Evolutionary conservation across 768 basidiomycete species (phyloP).

Genomic region (Fistulinella prunicolor): DNA sequence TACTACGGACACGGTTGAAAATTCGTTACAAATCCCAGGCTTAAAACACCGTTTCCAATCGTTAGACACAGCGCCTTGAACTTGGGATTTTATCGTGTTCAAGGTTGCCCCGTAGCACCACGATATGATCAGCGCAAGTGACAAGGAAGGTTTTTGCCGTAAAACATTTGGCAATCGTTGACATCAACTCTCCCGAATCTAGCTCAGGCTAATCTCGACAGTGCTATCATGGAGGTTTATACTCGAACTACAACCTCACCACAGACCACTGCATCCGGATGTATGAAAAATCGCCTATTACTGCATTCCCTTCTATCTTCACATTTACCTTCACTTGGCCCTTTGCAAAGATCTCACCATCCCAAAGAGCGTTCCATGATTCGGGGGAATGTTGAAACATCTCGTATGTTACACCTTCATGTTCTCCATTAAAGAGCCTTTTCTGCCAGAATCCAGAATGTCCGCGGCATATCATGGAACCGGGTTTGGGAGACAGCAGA

Average conservation of each 20-base stretch:
- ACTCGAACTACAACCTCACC: conserved; percentile 13
- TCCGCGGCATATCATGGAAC: conserved; percentile 32
- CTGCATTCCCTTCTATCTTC: background rate
- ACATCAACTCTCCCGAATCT: too few species aligned
- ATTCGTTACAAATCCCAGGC: too few species aligned
- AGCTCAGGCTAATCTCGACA: too few species aligned
- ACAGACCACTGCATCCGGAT: conserved; percentile 26
- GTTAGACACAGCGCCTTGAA: too few species aligned
- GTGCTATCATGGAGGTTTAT: too few species aligned
- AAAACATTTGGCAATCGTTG: too few species aligned
- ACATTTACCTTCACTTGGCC: conserved; percentile 11
- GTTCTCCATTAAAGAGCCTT: background rate
- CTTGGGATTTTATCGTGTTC: too few species aligned
- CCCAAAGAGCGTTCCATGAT: conserved; percentile 39
- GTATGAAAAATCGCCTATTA: background rate
- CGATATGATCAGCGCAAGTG: too few species aligned
- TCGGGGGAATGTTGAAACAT: conserved; percentile 34
- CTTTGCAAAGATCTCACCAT: conserved; percentile 33
- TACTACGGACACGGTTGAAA: too few species aligned
- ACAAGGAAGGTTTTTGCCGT: too few species aligned
- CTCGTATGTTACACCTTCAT: background rate
- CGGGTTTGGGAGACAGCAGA: conserved; percentile 28
- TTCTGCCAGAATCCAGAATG: conserved; percentile 18
- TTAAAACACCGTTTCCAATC: too few species aligned
- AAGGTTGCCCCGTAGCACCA: too few species aligned